A percentile compares a stretch with the other conserved stretches of the same genome.
Conservation (phyloP, 495 filamentous ascomycete genomes). For the Penicillium coprophilum region DNA sequence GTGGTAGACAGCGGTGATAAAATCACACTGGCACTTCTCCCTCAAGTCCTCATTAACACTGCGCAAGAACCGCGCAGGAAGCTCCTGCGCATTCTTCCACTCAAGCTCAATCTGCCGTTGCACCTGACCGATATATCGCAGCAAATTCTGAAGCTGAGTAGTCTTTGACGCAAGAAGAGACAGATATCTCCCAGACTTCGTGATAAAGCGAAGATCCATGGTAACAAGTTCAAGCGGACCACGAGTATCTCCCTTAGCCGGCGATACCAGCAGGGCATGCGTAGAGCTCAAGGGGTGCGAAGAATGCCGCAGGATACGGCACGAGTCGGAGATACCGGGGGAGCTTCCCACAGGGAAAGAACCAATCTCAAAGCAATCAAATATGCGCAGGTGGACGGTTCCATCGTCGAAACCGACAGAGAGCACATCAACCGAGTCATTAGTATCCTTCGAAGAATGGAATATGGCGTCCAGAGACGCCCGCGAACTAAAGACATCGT, state of each 20-base stretch:
- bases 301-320: conserved; percentile 52
- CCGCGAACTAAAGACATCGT: conserved; percentile 33
- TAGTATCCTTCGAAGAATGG: conserved; percentile 53
- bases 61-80: conserved; percentile 71
- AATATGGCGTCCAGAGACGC: conserved; percentile 33
- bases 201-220: conserved; percentile 79
- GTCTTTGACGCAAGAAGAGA: conserved; percentile 82
- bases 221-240: conserved; percentile 62
- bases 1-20: conserved; percentile 80
- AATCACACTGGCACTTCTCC: conserved; percentile 59
- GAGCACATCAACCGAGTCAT: conserved; percentile 77
- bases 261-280: conserved; percentile 65
- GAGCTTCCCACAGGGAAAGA: conserved; percentile 49
- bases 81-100: conserved; percentile 78
- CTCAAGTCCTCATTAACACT: conserved; percentile 66
- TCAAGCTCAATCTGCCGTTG: conserved; percentile 72
- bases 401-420: conserved; percentile 76
- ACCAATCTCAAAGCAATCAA: conserved; percentile 86
- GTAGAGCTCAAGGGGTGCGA: conserved; percentile 74
- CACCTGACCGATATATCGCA: conserved; percentile 77
- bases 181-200: conserved; percentile 73
- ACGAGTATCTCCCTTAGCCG: conserved; percentile 16
- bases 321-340: conserved; percentile 18
- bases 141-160: conserved; percentile 79
- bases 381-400: conserved; percentile 78